Percentiles rank a stretch among this genome's conserved stretches.
These are phyloP conservation scores for Straminergon stramineum DNA, from an alignment of 225 moss, liverwort and hornwort genomes.

Conservation along the genomic window DNA sequence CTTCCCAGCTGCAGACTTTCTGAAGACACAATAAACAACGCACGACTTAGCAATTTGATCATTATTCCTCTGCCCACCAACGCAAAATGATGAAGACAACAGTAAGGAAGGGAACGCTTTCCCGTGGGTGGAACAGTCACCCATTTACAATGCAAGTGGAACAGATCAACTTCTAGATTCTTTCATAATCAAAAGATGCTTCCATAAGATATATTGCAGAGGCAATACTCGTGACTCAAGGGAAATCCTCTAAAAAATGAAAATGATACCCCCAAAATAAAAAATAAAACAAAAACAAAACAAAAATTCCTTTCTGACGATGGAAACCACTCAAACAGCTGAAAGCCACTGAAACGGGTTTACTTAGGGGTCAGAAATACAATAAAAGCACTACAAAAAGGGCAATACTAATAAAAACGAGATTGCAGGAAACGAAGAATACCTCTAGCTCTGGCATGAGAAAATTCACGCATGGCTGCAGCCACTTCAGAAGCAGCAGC, in stretches of 20 bases:
- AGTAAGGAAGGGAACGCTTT: not conserved
- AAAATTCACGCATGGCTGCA: conserved; percentile 75
- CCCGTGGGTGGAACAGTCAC: not conserved
- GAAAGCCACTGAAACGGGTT: not conserved
- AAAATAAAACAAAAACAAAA: not conserved
- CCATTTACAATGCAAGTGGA: not conserved
- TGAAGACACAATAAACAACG: conserved; percentile 8
- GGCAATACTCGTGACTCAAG: not conserved
- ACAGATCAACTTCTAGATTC: not conserved
- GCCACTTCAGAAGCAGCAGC: conserved; percentile 76
- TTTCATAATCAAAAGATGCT: not conserved
- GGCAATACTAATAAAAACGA: not conserved
- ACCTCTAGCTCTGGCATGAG: conserved; percentile 74
- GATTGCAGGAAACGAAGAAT: not conserved
- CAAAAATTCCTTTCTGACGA: not conserved
- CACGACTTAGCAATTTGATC: not conserved
- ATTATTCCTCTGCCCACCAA: not conserved
- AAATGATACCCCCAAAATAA: not conserved
- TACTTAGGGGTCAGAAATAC: not conserved
- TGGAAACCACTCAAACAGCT: not conserved
- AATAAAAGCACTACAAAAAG: not conserved
- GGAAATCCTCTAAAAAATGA: not conserved
- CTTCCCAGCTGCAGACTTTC: conserved; percentile 63
- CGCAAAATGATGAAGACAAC: not conserved
- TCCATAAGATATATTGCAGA: not conserved